Evolutionary conservation across 2,329 filamentous ascomycete genomes (phyloP), one percentile per base, ranked within the genome.

Genomic region (Fusarium sp.): DNA sequence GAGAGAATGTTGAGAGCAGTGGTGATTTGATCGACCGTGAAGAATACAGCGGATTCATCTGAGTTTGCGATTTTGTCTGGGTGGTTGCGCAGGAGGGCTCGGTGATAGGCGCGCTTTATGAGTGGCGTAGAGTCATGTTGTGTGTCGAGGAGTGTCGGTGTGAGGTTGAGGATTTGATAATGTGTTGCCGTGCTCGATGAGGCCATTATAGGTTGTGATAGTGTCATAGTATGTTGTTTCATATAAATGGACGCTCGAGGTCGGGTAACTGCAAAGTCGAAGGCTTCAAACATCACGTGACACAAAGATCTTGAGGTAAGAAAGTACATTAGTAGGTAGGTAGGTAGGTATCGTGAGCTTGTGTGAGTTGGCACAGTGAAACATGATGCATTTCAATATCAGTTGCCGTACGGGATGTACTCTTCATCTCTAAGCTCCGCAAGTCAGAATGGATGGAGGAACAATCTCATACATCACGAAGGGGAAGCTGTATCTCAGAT

Each of bases 21-120:
- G 47, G 86, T 84, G 74, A 91, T 90, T 72, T 90, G 86, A 76
- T 91, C 89, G 60, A 91, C 79, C 3, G 87, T 86, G 75, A 82
- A 87, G 75, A 82, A 87, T 23, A 82, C 86, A 14, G 64, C 27
- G 21, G 63, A 25, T 47, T 62, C 39, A 21, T 52, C 42, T 25
- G 47, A 61, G 43, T 68, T 42, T 48, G 55, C 37, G 61, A 75
- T 71, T 72, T 90, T 90, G 79, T 90, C 88, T 4, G 89, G 89
- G 77, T 91, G 89, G 79, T 91, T 84, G 67, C 82, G 84, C 17
- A 91, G 84, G 33, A 91, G 83, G 21, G 89, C 87, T 53, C 86
- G 84, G 75, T 84, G 87, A 77, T 91, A 91, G 61, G 88, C 88
- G 60, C 83, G 83, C 74, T 88, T 90, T 62, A 91, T 80, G 49